A percentile compares a stretch with the other conserved stretches of the same genome.
These are phyloP conservation scores for Pseudonitzschia pungens DNA, from an alignment of 108 stramenopile genomes.

Conservation along the genomic window DNA sequence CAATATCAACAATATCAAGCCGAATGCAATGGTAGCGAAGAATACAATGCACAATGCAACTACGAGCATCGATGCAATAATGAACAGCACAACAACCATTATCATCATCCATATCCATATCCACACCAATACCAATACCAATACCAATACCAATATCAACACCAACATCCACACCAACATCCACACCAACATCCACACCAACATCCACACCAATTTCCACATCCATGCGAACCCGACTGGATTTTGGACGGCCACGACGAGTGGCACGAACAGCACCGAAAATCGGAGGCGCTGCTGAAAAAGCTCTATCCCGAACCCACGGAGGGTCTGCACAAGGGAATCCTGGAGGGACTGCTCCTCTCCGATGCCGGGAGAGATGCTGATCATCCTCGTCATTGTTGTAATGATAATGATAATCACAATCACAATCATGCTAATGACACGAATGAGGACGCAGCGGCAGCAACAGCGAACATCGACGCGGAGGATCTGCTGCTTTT, in stretches of 20 bases:
- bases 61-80: too few relatives aligned
- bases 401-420: background rate
- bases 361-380: too few relatives aligned
- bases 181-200: background rate
- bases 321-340: too few relatives aligned
- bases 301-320: conserved; percentile 12
- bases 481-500: conserved; percentile 1
- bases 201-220: background rate
- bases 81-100: background rate
- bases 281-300: conserved; percentile 5
- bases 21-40: too few relatives aligned
- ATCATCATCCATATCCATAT: too few relatives aligned
- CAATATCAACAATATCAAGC: background rate
- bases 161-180: background rate
- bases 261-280: conserved; percentile 10
- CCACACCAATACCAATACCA: background rate
- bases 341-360: too few relatives aligned
- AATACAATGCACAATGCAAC: too few relatives aligned
- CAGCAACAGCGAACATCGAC: background rate
- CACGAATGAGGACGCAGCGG: background rate
- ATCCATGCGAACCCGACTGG: conserved; percentile 6
- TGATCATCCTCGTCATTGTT: too few relatives aligned
- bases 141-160: background rate
- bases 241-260: conserved; percentile 24
- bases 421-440: background rate